Evolutionary conservation across 2,329 filamentous ascomycete species (phyloP), one percentile per base, ranked within the genome.

Genomic region (Fusarium lateritium): DNA sequence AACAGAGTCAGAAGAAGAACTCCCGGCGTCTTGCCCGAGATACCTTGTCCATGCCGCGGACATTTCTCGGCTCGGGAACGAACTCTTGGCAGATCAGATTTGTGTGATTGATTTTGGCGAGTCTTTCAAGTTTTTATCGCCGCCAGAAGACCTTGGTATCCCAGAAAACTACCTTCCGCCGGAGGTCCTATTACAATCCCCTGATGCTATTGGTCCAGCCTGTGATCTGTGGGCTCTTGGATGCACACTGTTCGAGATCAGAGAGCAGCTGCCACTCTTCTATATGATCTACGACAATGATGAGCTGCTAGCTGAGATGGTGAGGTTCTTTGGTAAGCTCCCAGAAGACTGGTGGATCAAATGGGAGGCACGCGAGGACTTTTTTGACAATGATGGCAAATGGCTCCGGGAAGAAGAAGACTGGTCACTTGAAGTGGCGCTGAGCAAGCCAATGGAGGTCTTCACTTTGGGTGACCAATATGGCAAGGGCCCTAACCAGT

Each of bases 141-240:
- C 59, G 0, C 67, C 61, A 2, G 61, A 74, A 8, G 64, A 72
- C 6, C 56, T 78, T 0, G 75, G 75, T 2, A 79, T 74, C 0
- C 77, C 76, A 0, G 60, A 70, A 26, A 54, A 64, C 21, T 79
- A 79, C 28, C 68, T 75, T 2, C 59, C 78, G 1, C 77, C 77
- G 0, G 78, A 80, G 39, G 22, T 70, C 2, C 28, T 76, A 0
- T 49, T 79, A 0, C 75, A 76, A 2, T 14, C 47, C 0, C 69
- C 65, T 4, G 38, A 33, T 7, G 14, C n/a, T 1, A 14, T 73
- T 2, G 73, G 77, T 0, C 59, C 69, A 0, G 57, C 47, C 0
- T 72, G 65, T 2, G 78, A 80, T 34, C 42, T 79, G 1, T 80
- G 78, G 77, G 76, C 78, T 28, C 73, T 79, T 4, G 78, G 72